Evolutionary conservation across 1,139 yeast genomes (phyloP).

Genomic region (Yamadazyma sp.): DNA sequence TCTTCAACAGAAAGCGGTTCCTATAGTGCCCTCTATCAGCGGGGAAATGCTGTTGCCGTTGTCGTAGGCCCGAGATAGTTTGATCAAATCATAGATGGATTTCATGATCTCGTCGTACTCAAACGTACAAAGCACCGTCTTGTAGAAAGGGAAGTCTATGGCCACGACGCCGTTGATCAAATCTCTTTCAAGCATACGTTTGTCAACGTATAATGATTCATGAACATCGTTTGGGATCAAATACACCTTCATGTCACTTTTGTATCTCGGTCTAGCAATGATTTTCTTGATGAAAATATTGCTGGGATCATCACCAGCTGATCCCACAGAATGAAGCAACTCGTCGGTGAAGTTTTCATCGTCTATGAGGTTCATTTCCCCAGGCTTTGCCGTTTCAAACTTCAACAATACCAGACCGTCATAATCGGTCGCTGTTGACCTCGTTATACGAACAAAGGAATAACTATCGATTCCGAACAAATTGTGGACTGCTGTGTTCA

Average conservation of each 20-base stretch:
- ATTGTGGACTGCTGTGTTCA: constrained; percentile 46
- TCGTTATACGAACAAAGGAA: constrained; percentile 50
- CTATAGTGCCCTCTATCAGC: too few species aligned
- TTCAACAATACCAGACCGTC: constrained; percentile 53
- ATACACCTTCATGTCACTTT: constrained; percentile 50
- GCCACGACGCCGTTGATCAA: constrained; percentile 49
- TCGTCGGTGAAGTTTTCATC: constrained; percentile 46
- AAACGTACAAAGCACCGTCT: constrained; percentile 26
- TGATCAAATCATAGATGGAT: not conserved
- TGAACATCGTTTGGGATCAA: constrained; percentile 32
- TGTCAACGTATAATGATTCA: constrained; percentile 49
- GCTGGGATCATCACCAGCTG: constrained; percentile 39
- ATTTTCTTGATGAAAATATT: constrained; percentile 47
- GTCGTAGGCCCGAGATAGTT: not conserved
- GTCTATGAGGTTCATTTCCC: constrained; percentile 50
- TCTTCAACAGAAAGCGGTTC: too few species aligned
- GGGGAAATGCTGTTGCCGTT: not conserved
- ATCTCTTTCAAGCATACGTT: constrained; percentile 53
- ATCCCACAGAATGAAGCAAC: constrained; percentile 41
- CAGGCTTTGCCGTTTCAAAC: constrained; percentile 55
- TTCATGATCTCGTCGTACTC: constrained; percentile 14
- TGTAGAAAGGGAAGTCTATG: constrained; percentile 19
- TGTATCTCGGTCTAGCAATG: constrained; percentile 53
- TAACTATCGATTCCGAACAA: constrained; percentile 43
- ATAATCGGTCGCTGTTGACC: constrained; percentile 52